Evolutionary conservation across 306 rosid genomes (phyloP), one percentile per base, ranked within the genome.

Genomic region (Citrullus colocynthis): DNA sequence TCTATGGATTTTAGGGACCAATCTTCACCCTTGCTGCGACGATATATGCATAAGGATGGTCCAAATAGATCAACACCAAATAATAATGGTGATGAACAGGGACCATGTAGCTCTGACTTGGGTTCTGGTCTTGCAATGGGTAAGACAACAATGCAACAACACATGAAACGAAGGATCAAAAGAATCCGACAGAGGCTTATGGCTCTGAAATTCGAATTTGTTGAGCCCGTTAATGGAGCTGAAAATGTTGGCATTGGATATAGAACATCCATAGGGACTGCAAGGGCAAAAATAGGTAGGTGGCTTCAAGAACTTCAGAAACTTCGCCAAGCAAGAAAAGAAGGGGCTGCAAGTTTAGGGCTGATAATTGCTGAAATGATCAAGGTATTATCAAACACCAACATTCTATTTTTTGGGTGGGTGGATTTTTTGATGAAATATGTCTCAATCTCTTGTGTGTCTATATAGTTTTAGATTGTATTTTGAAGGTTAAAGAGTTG

Each of bases 281-380:
- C 98, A 42, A 90, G 91, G 89, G 93, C 90, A 79, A 95, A 91
- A 85, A 87, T 95, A 84, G 93, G 97, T 48, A 88, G 96, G 80
- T 95, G 97, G 97, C 98, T 95, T 81, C 98, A 95, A 87, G 97
- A 95, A 85, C 98, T 95, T 83, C 93, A 92, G 83, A 92, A 89
- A 79, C 97, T 95, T 81, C 86, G 98, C 78, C 98, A 95, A 82
- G 98, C 97, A 77, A 92, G 98, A 86, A 95, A 95, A 90, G 98
- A 95, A 90, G 98, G 98, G 72, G 97, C 97, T 80, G 84, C 93
- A 37, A 95, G 97, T 81, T 89, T 95, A 54, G 98, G 96, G 80
- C 82, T 92, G 79, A 92, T 92, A 81, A 86, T 86, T 83, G 88
- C 97, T 74, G 98, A 95, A 84, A 95, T 95, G 87, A 90, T 95